A percentile compares a stretch with the other conserved stretches of the same genome.
Conservation (phyloP, 768 basidiomycete species). For the Rickenella mellea region DNA sequence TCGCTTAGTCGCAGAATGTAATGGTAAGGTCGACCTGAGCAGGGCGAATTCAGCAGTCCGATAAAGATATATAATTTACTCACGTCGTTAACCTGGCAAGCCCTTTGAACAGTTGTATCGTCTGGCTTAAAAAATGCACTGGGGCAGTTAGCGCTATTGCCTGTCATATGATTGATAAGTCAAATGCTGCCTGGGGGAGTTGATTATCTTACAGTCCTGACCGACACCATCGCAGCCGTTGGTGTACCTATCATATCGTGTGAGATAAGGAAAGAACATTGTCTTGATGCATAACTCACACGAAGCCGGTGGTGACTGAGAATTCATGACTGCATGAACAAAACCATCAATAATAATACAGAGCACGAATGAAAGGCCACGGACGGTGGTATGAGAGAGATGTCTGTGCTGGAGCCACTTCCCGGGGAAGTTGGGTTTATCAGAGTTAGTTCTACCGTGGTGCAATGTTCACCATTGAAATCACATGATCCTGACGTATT, state of each 20-base stretch:
- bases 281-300: too few relatives aligned
- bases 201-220: slow-evolving; percentile 16
- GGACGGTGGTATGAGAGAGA: slow-evolving; percentile 33
- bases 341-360: neutral
- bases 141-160: slow-evolving; percentile 18
- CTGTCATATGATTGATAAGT: slow-evolving; percentile 9
- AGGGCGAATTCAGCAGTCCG: neutral
- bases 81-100: slow-evolving; percentile 24
- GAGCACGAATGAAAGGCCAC: slow-evolving; percentile 11
- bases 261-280: too few relatives aligned
- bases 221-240: slow-evolving; percentile 20
- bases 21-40: neutral
- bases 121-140: slow-evolving; percentile 20
- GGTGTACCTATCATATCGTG: slow-evolving; percentile 12
- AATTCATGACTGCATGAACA: slow-evolving; percentile 18
- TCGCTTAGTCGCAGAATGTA: neutral
- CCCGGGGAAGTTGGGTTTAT: slow-evolving; percentile 24
- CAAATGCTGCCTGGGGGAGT: neutral
- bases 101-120: slow-evolving; percentile 22
- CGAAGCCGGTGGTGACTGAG: slow-evolving; percentile 26
- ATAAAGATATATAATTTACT: neutral
- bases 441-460: slow-evolving; percentile 28
- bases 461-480: slow-evolving; percentile 31
- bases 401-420: slow-evolving; percentile 24
- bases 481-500: slow-evolving; percentile 21